These are phyloP conservation scores for Pyrenopolyporus hunteri DNA, from an alignment of 495 filamentous ascomycete genomes.

Conservation along the genomic window DNA sequence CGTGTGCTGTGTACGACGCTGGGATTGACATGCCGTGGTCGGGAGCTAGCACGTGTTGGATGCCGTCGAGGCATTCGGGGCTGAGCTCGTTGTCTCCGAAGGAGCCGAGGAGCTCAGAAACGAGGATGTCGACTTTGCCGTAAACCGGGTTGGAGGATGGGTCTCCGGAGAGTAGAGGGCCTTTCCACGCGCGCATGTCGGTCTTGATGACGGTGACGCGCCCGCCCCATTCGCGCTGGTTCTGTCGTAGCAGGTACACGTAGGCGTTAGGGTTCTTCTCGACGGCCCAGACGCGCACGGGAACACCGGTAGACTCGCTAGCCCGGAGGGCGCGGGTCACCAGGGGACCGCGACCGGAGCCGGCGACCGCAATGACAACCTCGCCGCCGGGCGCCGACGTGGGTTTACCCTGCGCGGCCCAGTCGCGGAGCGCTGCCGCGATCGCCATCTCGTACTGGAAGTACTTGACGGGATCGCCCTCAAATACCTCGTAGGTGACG, in stretches of 20 bases:
- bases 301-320: conserved; percentile 73
- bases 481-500: conserved; percentile 97
- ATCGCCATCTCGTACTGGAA: conserved; percentile 92
- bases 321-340: conserved; percentile 85
- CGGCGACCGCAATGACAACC: conserved; percentile 90
- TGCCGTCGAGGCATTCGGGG: conserved; percentile 87
- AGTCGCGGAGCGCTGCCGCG: conserved; percentile 79
- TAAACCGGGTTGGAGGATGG: conserved; percentile 36
- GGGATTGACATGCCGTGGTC: conserved; percentile 91
- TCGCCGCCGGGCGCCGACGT: conserved; percentile 69
- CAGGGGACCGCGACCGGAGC: conserved; percentile 88
- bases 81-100: conserved; percentile 92
- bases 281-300: conserved; percentile 85
- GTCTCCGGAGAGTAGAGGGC: conserved; percentile 58
- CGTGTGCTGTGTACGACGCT: conserved; percentile 84
- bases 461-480: conserved; percentile 98
- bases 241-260: conserved; percentile 86
- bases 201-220: conserved; percentile 87
- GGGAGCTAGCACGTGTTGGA: conserved; percentile 78
- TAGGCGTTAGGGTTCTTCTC: conserved; percentile 99
- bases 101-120: conserved; percentile 92
- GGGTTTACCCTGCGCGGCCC: conserved; percentile 71
- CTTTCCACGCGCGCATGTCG: conserved; percentile 97
- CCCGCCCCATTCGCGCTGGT: conserved; percentile 74
- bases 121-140: conserved; percentile 84